phyloP scores from a whole-genome alignment of 78 protist genomes.

The Pigoraptor vietnamica region DNA sequence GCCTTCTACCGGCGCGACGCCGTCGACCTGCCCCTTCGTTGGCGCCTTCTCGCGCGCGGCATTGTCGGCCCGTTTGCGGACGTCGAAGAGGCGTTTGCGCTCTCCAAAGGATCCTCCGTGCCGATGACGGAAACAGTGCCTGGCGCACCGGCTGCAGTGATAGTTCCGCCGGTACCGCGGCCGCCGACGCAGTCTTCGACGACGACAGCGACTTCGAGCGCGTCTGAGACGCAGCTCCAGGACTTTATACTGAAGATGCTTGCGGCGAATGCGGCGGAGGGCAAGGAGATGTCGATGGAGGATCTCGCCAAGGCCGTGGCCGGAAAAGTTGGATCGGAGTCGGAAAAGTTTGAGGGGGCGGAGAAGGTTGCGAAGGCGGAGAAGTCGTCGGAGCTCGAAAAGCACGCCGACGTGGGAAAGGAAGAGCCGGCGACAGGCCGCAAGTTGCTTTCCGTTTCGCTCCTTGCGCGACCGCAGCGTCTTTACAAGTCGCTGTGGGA shows the following conservation, averaged over 20 bases:
- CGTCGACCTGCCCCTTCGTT: neutral
- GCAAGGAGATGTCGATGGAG: neutral
- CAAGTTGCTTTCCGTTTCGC: neutral
- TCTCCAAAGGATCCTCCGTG: neutral
- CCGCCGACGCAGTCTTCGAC: neutral
- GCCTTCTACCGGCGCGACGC: neutral
- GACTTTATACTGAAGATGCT: neutral
- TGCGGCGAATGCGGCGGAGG: neutral
- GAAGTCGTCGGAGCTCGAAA: neutral
- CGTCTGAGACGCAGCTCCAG: neutral
- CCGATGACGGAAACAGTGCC: neutral
- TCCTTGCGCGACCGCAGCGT: neutral
- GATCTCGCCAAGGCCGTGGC: neutral
- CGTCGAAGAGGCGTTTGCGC: too few relatives aligned
- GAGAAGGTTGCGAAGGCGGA: neutral
- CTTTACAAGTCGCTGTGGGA: neutral
- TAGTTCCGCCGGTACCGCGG: neutral
- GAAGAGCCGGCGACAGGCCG: too few relatives aligned
- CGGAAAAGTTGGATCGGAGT: too few relatives aligned
- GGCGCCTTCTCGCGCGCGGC: neutral
- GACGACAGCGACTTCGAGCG: neutral
- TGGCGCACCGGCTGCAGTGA: neutral
- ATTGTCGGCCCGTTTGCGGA: too few relatives aligned
- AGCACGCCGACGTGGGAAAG: neutral
- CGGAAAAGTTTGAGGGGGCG: neutral